These are phyloP conservation scores for Leonotis leonurus DNA, from an alignment of 257 asterid species.

Conservation along the genomic window DNA sequence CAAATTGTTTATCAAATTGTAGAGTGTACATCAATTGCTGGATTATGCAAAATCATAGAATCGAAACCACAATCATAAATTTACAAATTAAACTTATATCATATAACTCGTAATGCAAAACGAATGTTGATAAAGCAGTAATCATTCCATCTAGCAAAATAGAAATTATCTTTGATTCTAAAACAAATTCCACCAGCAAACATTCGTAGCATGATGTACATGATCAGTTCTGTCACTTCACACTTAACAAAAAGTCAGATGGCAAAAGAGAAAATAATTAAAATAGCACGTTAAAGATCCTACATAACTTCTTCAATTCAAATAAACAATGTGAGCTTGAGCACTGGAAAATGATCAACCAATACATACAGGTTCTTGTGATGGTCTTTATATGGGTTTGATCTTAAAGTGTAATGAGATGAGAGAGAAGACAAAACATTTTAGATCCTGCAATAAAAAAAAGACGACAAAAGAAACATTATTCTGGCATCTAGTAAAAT, in stretches of 20 bases:
- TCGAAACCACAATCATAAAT: too few relatives aligned
- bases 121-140: too few relatives aligned
- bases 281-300: not conserved
- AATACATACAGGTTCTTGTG: constrained; percentile 7
- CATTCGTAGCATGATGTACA: not conserved
- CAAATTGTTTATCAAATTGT: too few relatives aligned
- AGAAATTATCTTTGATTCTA: too few relatives aligned
- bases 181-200: not conserved
- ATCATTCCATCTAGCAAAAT: too few relatives aligned
- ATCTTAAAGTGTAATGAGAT: constrained; percentile 88
- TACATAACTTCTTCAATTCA: not conserved
- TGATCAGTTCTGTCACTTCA: too few relatives aligned
- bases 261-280: not conserved
- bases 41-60: too few relatives aligned
- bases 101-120: too few relatives aligned
- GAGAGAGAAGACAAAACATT: constrained; percentile 82
- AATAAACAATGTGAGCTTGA: constrained; percentile 7
- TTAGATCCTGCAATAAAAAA: constrained; percentile 63
- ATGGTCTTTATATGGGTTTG: constrained; percentile 57
- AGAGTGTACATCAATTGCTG: too few relatives aligned
- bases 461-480: constrained; percentile 7
- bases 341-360: constrained; percentile 1
- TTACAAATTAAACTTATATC: too few relatives aligned
- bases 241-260: not conserved
- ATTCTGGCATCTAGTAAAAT: not conserved